A percentile compares a stretch with the other conserved stretches of the same genome.
Evolutionary conservation across 768 basidiomycete species (phyloP).

Genomic region (Scleroderma bovista): DNA sequence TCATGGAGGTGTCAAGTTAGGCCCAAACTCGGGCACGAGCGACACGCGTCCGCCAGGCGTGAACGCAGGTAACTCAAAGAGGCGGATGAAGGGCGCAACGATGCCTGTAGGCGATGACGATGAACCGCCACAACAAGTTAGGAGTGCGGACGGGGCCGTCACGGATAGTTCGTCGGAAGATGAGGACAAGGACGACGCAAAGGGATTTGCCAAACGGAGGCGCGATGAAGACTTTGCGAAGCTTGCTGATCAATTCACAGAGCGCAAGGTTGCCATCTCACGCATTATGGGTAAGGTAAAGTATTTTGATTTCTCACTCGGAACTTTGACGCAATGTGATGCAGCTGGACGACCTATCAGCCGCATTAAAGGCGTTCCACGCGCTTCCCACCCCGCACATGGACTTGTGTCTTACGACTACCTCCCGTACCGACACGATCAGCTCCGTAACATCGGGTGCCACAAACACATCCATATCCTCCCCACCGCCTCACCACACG

Average conservation of each 20-base stretch:
- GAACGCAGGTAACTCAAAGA: conserved; percentile 13
- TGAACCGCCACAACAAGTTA: conserved; percentile 9
- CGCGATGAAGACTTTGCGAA: conserved; percentile 66
- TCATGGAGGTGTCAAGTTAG: background rate
- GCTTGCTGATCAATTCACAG: conserved; percentile 62
- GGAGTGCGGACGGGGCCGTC: conserved; percentile 1
- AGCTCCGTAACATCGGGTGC: conserved; percentile 20
- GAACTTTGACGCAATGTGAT: background rate
- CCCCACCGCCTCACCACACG: conserved; percentile 4
- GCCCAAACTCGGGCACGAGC: conserved; percentile 1
- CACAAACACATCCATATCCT: conserved; percentile 15
- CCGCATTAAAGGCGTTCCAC: conserved; percentile 38
- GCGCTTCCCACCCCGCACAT: conserved; percentile 38
- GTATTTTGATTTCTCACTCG: background rate
- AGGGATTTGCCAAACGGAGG: conserved; percentile 47
- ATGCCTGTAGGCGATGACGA: conserved; percentile 26
- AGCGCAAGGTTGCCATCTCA: conserved; percentile 62
- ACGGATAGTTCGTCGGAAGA: conserved; percentile 18
- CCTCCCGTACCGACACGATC: conserved; percentile 27
- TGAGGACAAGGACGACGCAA: conserved; percentile 40
- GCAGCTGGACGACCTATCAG: conserved; percentile 28
- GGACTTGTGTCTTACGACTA: conserved; percentile 20
- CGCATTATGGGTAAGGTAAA: conserved; percentile 70
- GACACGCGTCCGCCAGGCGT: conserved; percentile 4
- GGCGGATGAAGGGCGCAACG: conserved; percentile 30